These are phyloP conservation scores for Beta corolliflora DNA, from an alignment of 179 eudicot genomes.

Conservation along the genomic window DNA sequence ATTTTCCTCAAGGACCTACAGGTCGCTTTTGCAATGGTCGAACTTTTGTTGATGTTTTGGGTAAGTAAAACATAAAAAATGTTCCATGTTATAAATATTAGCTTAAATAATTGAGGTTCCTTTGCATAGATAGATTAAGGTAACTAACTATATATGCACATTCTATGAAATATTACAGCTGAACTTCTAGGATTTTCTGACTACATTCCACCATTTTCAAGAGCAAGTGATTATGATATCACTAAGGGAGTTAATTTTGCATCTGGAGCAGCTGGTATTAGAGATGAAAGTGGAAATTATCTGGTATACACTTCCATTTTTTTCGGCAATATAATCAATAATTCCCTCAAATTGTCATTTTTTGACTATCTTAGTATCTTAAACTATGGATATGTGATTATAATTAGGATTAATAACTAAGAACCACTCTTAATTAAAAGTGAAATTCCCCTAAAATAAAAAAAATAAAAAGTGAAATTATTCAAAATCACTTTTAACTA, in stretches of 20 bases:
- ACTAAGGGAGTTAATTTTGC: constrained; percentile 53
- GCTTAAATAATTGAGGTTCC: no score
- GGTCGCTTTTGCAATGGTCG: constrained; percentile 81
- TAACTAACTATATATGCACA: background rate
- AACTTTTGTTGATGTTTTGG: constrained; percentile 60
- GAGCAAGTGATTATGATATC: constrained; percentile 29
- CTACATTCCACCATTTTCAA: constrained; percentile 56
- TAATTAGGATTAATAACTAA: no score
- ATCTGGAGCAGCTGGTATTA: constrained; percentile 68
- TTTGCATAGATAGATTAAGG: background rate
- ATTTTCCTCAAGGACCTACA: constrained; percentile 64
- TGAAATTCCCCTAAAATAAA: no score
- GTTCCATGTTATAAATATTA: no score
- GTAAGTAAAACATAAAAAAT: constrained; percentile 19
- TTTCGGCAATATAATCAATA: no score
- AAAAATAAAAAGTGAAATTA: no score
- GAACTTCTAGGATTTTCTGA: constrained; percentile 61
- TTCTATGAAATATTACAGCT: constrained; percentile 39
- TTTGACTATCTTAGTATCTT: no score
- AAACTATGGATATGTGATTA: no score
- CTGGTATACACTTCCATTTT: constrained; percentile 37
- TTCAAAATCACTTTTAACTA: no score
- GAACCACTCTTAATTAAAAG: no score
- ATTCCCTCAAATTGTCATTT: no score
- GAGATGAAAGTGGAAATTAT: constrained; percentile 67